A percentile compares a stretch with the other conserved stretches of the same genome.
These are phyloP conservation scores for Teratosphaeria zuluensis DNA, from an alignment of 2,329 filamentous ascomycete genomes.

Conservation along the genomic window DNA sequence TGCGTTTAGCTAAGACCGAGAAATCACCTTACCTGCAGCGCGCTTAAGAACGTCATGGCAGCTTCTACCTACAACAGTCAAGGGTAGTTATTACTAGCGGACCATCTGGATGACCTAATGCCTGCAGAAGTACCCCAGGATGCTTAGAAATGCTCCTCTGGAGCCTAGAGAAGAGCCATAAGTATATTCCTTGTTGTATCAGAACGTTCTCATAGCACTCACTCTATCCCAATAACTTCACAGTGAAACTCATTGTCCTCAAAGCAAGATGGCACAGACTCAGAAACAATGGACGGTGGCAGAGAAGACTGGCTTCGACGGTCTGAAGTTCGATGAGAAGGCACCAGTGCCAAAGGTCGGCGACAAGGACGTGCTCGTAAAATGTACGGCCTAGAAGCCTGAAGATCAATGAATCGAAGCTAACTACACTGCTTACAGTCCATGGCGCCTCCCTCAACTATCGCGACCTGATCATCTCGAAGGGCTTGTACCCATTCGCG, in stretches of 20 bases:
- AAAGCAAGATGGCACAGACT: slow-evolving; percentile 23
- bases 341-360: slow-evolving; percentile 50
- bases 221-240: neutral
- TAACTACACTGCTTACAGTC: slow-evolving; percentile 23
- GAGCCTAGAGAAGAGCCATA: neutral
- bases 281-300: slow-evolving; percentile 49
- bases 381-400: slow-evolving; percentile 30
- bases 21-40: neutral
- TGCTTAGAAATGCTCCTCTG: neutral
- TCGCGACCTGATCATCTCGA: slow-evolving; percentile 40
- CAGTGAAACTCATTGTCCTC: neutral
- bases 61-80: neutral
- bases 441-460: slow-evolving; percentile 41
- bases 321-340: slow-evolving; percentile 46
- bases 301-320: slow-evolving; percentile 49
- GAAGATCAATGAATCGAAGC: neutral
- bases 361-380: slow-evolving; percentile 63
- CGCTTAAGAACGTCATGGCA: neutral
- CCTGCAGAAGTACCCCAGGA: neutral
- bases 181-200: neutral
- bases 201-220: neutral
- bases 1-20: neutral
- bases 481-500: slow-evolving; percentile 38
- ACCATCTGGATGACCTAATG: no score
- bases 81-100: no score